A percentile compares a stretch with the other conserved stretches of the same genome.
Conservation (phyloP, 306 rosid species). For the Cucurbita pepo region DNA sequence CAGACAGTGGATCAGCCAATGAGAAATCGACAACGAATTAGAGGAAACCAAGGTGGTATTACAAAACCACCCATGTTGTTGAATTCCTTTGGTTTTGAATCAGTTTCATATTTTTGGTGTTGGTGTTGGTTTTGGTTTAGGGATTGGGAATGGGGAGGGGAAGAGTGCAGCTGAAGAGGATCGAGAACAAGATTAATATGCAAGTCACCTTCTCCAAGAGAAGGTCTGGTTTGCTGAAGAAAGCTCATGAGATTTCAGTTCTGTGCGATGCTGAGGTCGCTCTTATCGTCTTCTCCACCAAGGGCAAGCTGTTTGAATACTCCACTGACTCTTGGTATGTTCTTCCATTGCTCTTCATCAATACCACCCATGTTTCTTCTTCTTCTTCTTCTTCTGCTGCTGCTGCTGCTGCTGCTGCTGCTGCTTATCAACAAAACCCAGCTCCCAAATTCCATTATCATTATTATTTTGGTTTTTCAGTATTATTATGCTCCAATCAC, state of each 20-base stretch:
- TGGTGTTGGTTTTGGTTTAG: background rate
- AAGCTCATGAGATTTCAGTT: constrained; percentile 80
- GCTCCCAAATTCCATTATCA: too few species aligned
- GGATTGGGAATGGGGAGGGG: constrained; percentile 57
- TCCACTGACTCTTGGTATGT: constrained; percentile 59
- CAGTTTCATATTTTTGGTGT: too few species aligned
- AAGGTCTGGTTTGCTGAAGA: constrained; percentile 70
- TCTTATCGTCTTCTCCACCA: constrained; percentile 67
- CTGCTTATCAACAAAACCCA: too few species aligned
- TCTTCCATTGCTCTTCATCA: background rate
- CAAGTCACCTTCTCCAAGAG: constrained; percentile 91
- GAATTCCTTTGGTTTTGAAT: too few species aligned
- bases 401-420: too few species aligned
- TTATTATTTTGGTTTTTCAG: too few species aligned
- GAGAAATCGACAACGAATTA: constrained; percentile 28
- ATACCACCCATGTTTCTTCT: background rate
- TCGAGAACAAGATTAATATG: constrained; percentile 83
- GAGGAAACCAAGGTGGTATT: constrained; percentile 38
- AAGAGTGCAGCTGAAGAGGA: constrained; percentile 76
- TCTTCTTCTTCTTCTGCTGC: too few species aligned
- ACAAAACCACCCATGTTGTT: constrained; percentile 11
- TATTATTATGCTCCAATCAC: too few species aligned
- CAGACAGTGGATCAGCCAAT: constrained; percentile 22
- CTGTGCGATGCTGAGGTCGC: constrained; percentile 93
- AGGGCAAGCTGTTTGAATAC: constrained; percentile 67